Evolutionary conservation across 305 asterid species (phyloP).

Genomic region (Solanum hybrid): DNA sequence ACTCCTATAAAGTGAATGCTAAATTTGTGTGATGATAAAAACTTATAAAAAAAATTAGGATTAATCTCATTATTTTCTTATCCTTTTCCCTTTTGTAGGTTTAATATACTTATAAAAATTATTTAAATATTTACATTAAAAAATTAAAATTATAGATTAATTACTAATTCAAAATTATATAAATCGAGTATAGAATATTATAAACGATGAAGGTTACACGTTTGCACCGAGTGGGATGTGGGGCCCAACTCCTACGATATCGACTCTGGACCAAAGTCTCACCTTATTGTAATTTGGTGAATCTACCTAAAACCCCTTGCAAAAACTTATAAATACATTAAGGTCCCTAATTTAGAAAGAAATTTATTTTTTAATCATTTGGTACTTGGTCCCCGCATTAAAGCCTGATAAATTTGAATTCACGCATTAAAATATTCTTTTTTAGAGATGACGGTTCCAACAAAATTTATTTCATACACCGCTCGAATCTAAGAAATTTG

Average conservation of each 20-base stretch:
- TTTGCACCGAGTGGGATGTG: conserved; percentile 23
- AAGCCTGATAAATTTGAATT: neutral
- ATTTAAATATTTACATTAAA: neutral
- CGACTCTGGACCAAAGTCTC: neutral
- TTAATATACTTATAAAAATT: too few relatives aligned
- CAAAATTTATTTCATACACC: neutral
- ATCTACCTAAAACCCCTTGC: neutral
- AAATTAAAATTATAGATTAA: too few relatives aligned
- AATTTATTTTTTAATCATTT: neutral
- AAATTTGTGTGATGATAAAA: neutral
- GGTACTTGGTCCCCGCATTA: neutral
- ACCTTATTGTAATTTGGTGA: neutral
- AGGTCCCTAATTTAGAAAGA: neutral
- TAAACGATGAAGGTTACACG: conserved; percentile 21
- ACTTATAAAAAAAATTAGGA: neutral
- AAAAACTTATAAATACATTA: neutral
- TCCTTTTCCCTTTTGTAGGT: neutral
- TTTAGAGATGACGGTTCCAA: neutral
- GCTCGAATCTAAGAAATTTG: fast-evolving
- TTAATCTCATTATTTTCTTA: too few relatives aligned
- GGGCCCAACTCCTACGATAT: conserved; percentile 18
- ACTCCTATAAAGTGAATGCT: neutral
- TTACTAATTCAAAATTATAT: too few relatives aligned
- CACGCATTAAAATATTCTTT: fast-evolving
- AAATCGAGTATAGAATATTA: neutral